Conservation (phyloP, 2,329 filamentous ascomycete species). For the Coniochaeta pulveracea region DNA sequence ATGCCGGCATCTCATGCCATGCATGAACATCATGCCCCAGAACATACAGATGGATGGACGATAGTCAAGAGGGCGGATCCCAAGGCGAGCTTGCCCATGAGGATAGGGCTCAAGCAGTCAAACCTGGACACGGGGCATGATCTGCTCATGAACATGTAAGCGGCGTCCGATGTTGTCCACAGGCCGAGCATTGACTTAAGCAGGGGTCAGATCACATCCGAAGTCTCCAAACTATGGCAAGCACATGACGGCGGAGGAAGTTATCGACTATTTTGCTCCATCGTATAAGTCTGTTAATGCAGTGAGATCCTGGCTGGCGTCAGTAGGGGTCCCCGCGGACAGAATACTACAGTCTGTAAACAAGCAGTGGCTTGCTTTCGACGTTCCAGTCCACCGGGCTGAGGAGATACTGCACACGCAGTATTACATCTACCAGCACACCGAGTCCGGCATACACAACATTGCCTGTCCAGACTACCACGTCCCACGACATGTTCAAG, state of each 20-base stretch:
- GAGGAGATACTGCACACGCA: slow-evolving; percentile 15
- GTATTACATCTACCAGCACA: slow-evolving; percentile 14
- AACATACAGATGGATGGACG: slow-evolving; percentile 14
- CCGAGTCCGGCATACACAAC: slow-evolving; percentile 10
- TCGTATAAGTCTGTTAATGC: slow-evolving; percentile 15
- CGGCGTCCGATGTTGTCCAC: background rate
- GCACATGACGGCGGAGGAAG: slow-evolving; percentile 20
- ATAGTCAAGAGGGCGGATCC: slow-evolving; percentile 13
- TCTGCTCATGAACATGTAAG: slow-evolving; percentile 18
- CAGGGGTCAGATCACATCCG: slow-evolving; percentile 11
- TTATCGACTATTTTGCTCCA: slow-evolving; percentile 23
- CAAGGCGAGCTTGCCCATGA: slow-evolving; percentile 14
- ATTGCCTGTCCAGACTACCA: slow-evolving; percentile 11
- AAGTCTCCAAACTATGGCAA: slow-evolving; percentile 21
- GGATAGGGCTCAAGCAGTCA: slow-evolving; percentile 16
- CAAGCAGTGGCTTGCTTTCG: slow-evolving; percentile 16
- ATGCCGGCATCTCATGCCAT: slow-evolving; percentile 14
- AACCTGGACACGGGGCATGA: slow-evolving; percentile 18
- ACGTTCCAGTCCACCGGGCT: slow-evolving; percentile 14
- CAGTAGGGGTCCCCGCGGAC: slow-evolving; percentile 6
- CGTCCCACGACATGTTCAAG: slow-evolving; percentile 8
- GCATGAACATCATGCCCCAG: slow-evolving; percentile 18
- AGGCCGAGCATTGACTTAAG: background rate
- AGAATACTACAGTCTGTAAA: slow-evolving; percentile 10
- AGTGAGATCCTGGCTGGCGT: slow-evolving; percentile 11